Conservation (phyloP, 495 filamentous ascomycete species). For the Xylaria sp. region DNA sequence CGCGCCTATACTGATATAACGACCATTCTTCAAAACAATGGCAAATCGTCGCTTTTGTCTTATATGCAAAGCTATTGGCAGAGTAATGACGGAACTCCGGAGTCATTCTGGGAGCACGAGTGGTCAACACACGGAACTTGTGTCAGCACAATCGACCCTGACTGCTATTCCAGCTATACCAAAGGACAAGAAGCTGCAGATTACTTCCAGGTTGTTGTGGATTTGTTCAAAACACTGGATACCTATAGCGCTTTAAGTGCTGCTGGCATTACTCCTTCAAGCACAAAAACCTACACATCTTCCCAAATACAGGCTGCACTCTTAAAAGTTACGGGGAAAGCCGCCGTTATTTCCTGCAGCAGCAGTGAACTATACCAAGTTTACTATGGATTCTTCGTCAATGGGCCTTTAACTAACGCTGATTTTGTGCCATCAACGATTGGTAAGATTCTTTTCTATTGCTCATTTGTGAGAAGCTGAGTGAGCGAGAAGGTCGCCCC, state of each 20-base stretch:
- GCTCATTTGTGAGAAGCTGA: background rate
- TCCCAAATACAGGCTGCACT: slow-evolving; percentile 68
- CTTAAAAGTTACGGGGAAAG: slow-evolving; percentile 58
- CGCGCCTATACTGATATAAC: slow-evolving; percentile 73
- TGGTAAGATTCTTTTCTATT: slow-evolving; percentile 9
- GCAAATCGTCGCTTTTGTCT: slow-evolving; percentile 54
- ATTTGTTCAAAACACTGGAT: slow-evolving; percentile 61
- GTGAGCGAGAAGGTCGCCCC: background rate
- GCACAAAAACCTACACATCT: slow-evolving; percentile 65
- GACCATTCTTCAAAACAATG: slow-evolving; percentile 32
- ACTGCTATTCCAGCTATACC: slow-evolving; percentile 71
- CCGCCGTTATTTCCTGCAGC: slow-evolving; percentile 69
- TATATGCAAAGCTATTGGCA: slow-evolving; percentile 81
- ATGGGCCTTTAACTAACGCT: slow-evolving; percentile 72
- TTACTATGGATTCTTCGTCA: slow-evolving; percentile 80
- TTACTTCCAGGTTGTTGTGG: slow-evolving; percentile 61
- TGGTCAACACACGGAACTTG: slow-evolving; percentile 83
- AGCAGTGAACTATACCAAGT: slow-evolving; percentile 66
- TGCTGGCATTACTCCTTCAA: slow-evolving; percentile 68
- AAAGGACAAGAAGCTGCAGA: slow-evolving; percentile 60
- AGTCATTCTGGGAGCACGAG: slow-evolving; percentile 81
- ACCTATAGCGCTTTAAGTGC: slow-evolving; percentile 60
- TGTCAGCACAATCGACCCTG: slow-evolving; percentile 67
- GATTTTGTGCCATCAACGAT: slow-evolving; percentile 64
- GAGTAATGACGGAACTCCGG: slow-evolving; percentile 58